Evolutionary conservation across 805 yeast species (phyloP), one percentile per base, ranked within the genome.

Genomic region (Ogataea corticis): DNA sequence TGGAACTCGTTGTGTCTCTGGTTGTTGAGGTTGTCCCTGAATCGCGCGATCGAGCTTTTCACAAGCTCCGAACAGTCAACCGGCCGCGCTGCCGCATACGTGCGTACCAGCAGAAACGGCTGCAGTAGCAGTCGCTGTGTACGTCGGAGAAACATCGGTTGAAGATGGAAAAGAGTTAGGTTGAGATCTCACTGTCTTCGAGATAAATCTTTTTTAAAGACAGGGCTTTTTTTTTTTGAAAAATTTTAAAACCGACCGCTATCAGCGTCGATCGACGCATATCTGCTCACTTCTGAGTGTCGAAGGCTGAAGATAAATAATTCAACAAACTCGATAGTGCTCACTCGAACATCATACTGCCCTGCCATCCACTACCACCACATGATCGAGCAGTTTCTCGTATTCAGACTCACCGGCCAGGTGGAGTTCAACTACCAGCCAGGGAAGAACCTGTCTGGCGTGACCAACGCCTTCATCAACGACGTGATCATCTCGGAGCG

Each of bases 341-440:
- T n/a, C n/a, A n/a, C n/a, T n/a, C n/a, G n/a, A n/a, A n/a, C n/a
- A n/a, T n/a, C n/a, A n/a, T n/a, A n/a, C n/a, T n/a, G 7, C 25
- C 25, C 25, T 21, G 25, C 25, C 25, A 21, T n/a, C n/a, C 28
- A 11, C 11, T 25, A 7, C 10, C 28, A 25, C 32, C 7, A 7
- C 37, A 70, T 73, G 80, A 67, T 76, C 36, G 81, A 76, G 51
- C 77, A 71, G 51, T 68, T 77, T 44, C 55, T 72, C 9, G 68
- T 80, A 1, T 79, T 80, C 59, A 67, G 75, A 3, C 71, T 73
- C 0, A 72, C 78, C 9, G 87, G 87, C 1, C 58, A 72, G 10
- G 81, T 81, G 18, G 64, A 73, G 13, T 80, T 75, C 73, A 70
- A 71, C 54, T 62, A 72, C 45, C 68, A 72, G 25, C 65, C 70